Base-by-base conservation (phyloP, 371 early-diverging fungal species). In the Zychaea mexicana region DNA sequence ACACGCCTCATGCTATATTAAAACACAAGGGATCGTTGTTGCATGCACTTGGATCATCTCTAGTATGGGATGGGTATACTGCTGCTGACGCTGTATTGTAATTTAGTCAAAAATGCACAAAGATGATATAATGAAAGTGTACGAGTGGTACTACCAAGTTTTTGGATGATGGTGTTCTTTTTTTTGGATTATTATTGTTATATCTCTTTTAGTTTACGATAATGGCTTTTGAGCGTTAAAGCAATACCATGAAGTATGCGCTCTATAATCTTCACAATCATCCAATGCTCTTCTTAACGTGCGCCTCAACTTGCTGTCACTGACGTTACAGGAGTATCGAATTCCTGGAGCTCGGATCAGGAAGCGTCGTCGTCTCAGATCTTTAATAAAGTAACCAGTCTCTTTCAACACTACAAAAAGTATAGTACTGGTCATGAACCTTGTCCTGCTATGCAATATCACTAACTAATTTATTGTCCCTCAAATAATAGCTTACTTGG, bases 351-450 rank as follows among this genome's bases (percentile, higher is more conserved):
- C 28, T n/a, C 33, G 17, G 12, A 36, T n/a, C 31, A 24, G 39
- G 17, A 39, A n/a, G 10, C 38, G 45, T 45, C 59, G 19, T 45
- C 59, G 13, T 45, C 45, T 19, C 7, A 58, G 26, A 17, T 58
- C 59, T 27, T 58, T 58, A 8, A 58, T 38, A 5, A n/a, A 38
- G 21, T 58, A 58, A 10, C 59, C 59, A 6, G 59, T 58, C 30
- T 58, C 59, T 27, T 45, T 58, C 2, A 58, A 45, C 10, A 36
- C 59, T 58, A 38, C n/a, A 24, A 17, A 24, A 56, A 19, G 2
- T n/a, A 32, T 19, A 56, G 19, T 21, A 12, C n/a, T 7, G 19
- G 15, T n/a, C 28, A 26, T n/a, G 24, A 27, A n/a, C n/a, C n/a
- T n/a, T n/a, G n/a, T n/a, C n/a, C n/a, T n/a, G n/a, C n/a, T n/a